Evolutionary conservation across 2,329 filamentous ascomycete genomes (phyloP), one percentile per base, ranked within the genome.

Genomic region (Botrytis byssoidea): DNA sequence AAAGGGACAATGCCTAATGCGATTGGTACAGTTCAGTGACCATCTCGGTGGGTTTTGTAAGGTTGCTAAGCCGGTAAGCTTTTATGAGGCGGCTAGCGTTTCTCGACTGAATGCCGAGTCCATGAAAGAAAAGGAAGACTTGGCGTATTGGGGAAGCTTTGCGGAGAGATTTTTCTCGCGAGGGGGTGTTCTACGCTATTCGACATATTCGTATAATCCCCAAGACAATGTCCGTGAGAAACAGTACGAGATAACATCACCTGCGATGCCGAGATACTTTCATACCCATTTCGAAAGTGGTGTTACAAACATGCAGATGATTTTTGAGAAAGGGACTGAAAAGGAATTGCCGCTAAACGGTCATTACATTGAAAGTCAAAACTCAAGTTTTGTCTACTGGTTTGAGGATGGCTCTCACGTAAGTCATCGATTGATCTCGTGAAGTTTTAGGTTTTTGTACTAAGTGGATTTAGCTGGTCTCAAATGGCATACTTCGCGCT

Each of bases 271-370:
- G 48, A 90, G 95, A 79, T 98, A 96, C 82, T 98, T 97, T 81
- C 90, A 92, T 79, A 95, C 93, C 0, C 92, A 97, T 79, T 98
- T 96, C 81, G 91, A 92, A 73, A 95, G 93, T 75, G 95, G 94
- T 10, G 91, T 98, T 72, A 92, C 89, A 78, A 93, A 91, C 72
- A 93, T 98, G 78, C 94, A 97, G 81, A 88, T 98, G 81, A 89
- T 94, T 35, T 88, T 97, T 79, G 94, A 97, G 78, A 91, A 89
- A 79, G 85, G 86, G 3, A 83, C 83, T 0, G 89, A 91, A 76
- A 85, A 85, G 69, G 83, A 86, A 16, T 82, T 92, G 51, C 85
- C 87, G 1, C 88, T 88, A 73, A 90, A 91, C 66, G 89, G 89
- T 64, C 90, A 92, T 79, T 91, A 91, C 77, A 91, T 98, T 35